Evolutionary conservation across 106 monocot species (phyloP), one percentile per base, ranked within the genome.

Genomic region (Posidonia australis): DNA sequence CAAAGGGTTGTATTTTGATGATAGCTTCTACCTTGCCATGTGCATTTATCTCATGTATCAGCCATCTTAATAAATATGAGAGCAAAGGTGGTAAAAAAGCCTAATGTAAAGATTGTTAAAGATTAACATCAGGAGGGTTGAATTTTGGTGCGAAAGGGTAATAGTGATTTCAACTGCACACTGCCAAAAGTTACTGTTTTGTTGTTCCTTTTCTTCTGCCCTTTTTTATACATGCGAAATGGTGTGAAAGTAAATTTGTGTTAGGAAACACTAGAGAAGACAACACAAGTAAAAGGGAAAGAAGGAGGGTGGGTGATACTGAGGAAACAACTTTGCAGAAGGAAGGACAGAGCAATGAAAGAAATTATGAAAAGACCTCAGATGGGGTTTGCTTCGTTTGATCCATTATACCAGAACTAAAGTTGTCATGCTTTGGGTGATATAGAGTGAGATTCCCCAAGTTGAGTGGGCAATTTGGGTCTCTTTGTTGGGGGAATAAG

Each of bases 251-350:
- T 32, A 24, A 64, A 0, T 27, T 46, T 20, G 27, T 49, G 18
- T 49, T n/a, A 47, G 29, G 13, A 54, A 52, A 22, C 36, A 20
- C 51, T 18, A 44, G 23, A 57, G 44, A 28, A 54, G 54, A 68
- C 68, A 68, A 44, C 29, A 57, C 68, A 44, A 14, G 56, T 68
- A 68, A 68, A 57, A 43, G 68, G 42, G 17, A 56, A 54, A 43
- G 26, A 19, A 36, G 30, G 53, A 23, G 44, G 23, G 54, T 43
- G 28, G 44, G 43, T 57, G 22, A 41, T 2, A 51, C 46, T 18
- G 21, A 41, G 16, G 5, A 53, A 51, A 51, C 27, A 66, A 43
- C 51, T 66, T 32, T 54, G 52, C 45, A 66, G 66, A 66, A 28
- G 24, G 26, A 65, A 65, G 20, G 28, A 47, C 26, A 21, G 19